Evolutionary conservation across 331 rosid genomes (phyloP), one percentile per base, ranked within the genome.

Genomic region (Cucumis variabilis): DNA sequence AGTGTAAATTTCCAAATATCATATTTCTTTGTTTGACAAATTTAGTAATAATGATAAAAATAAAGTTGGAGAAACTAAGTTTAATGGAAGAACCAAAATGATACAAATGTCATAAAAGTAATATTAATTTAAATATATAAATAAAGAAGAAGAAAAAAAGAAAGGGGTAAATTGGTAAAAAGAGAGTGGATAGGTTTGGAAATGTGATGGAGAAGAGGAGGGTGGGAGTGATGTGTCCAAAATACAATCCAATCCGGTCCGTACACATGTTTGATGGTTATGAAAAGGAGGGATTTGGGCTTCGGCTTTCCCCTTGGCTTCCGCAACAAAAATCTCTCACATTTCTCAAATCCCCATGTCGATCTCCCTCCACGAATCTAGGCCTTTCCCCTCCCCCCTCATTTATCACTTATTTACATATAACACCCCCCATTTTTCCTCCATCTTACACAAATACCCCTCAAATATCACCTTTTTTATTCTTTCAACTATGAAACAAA

Each of bases 361-460:
- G 85, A 81, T 81, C n/a, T 81, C 23, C 85, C n/a, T 62, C 85
- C 85, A 80, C 85, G 85, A 80, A 80, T 80, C 85, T 80, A 41
- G 85, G 69, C 33, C 44, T 11, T 60, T 81, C 70, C 28, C 70
- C 70, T 37, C 44, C 44, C 67, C 84, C 65, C 66, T 2, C 8
- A 6, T 21, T 53, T 51, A 1, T 0, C 1, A 0, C 11, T 0
- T 13, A 55, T 27, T 82, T 55, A 60, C 85, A 4, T 19, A 82
- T 21, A 17, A 6, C 71, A 71, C 67, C 71, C 13, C 2, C 3
- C 13, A 2, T 33, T 81, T n/a, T 58, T 7, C 25, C 9, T 16
- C 11, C 14, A 9, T 81, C 19, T 20, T 65, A 28, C 85, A 21
- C 6, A 30, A 82, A 51, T 78, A 78, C 83, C 44, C 44, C 37